Percentiles rank a stretch among this genome's conserved stretches.
Evolutionary conservation across 2,329 filamentous ascomycete genomes (phyloP).

Genomic region (Incumbomyces lentus): DNA sequence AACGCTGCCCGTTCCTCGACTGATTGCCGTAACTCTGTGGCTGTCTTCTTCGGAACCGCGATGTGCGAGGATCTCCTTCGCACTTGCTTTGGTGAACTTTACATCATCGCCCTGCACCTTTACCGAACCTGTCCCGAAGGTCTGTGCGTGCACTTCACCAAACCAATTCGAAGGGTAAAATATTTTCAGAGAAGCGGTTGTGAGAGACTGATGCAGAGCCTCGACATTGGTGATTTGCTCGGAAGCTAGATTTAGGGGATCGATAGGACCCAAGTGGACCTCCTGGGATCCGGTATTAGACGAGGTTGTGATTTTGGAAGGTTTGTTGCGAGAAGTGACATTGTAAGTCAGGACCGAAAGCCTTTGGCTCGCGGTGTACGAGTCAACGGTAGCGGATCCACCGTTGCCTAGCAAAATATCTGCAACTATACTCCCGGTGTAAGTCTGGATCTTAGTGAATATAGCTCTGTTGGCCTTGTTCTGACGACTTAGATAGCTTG

Average conservation of each 20-base stretch:
- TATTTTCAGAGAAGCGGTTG: constrained; percentile 21
- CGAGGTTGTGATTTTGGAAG: constrained; percentile 8
- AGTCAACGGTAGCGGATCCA: constrained; percentile 34
- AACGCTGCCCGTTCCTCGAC: constrained; percentile 14
- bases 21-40: constrained; percentile 9
- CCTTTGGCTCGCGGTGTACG: constrained; percentile 38
- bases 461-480: constrained; percentile 1
- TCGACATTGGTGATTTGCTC: constrained; percentile 11
- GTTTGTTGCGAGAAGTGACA: constrained; percentile 1
- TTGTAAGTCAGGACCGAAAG: constrained; percentile 38
- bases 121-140: constrained; percentile 11
- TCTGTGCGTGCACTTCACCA: constrained; percentile 21
- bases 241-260: constrained; percentile 7
- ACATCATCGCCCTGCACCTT: constrained; percentile 20
- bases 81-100: constrained; percentile 8
- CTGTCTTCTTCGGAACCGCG: constrained; percentile 1
- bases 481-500: not conserved
- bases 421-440: constrained; percentile 25
- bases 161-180: constrained; percentile 25
- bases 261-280: not conserved
- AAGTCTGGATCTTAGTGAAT: constrained; percentile 23
- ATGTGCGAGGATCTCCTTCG: constrained; percentile 7
- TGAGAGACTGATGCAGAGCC: constrained; percentile 16
- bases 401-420: constrained; percentile 38
- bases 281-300: constrained; percentile 3